Evolutionary conservation across 2,329 filamentous ascomycete genomes (phyloP).

Genomic region (Tolypocladium endophyticum): DNA sequence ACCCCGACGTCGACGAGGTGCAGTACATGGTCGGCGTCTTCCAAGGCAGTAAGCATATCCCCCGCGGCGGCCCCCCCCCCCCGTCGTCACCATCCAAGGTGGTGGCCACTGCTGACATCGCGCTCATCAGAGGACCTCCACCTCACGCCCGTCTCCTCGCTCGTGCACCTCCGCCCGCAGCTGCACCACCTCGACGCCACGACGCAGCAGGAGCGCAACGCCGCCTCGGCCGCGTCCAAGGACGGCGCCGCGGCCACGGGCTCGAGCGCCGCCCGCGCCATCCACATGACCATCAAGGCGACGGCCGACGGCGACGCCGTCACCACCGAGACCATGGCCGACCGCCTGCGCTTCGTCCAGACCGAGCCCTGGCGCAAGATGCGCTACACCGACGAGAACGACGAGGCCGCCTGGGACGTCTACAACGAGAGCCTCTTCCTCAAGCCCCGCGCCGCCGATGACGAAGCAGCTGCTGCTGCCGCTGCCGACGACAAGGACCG

Average conservation of each 20-base stretch:
- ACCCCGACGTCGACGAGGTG: constrained; percentile 56
- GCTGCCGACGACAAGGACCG: constrained; percentile 3
- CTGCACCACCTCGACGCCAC: constrained; percentile 86
- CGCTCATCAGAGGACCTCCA: constrained; percentile 60
- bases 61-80: no score
- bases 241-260: constrained; percentile 21
- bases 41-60: constrained; percentile 52
- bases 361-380: constrained; percentile 73
- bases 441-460: constrained; percentile 7
- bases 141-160: constrained; percentile 70
- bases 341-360: constrained; percentile 68
- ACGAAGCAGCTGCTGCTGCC: constrained; percentile 1
- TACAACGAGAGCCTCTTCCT: constrained; percentile 62
- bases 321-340: constrained; percentile 60
- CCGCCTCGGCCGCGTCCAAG: constrained; percentile 26
- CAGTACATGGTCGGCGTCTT: constrained; percentile 94
- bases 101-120: not conserved
- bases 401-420: constrained; percentile 61
- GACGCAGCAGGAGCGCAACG: constrained; percentile 54
- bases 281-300: constrained; percentile 80
- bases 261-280: constrained; percentile 54
- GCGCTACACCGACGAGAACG: constrained; percentile 73
- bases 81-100: no score
- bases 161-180: constrained; percentile 84
- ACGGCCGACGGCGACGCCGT: constrained; percentile 56